Evolutionary conservation across 768 basidiomycete species (phyloP), one percentile per base, ranked within the genome.

Genomic region (Brasilioporus rufonigricans): DNA sequence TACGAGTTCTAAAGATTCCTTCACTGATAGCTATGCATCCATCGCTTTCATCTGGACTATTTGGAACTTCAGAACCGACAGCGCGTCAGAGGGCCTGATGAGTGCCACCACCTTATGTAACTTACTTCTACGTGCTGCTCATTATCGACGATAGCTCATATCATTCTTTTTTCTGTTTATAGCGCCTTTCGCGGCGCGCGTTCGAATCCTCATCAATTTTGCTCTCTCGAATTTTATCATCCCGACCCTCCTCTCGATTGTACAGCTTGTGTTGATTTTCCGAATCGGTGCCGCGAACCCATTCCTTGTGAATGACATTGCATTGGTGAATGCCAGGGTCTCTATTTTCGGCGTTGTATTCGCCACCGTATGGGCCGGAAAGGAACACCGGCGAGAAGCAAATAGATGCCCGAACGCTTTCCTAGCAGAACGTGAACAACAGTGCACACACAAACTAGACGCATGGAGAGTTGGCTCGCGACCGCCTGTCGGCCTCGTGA

Each of bases 141-240:
- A n/a, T n/a, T n/a, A n/a, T n/a, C n/a, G n/a, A n/a, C n/a, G n/a
- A n/a, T n/a, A n/a, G n/a, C n/a, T n/a, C n/a, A n/a, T n/a, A n/a
- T n/a, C n/a, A n/a, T n/a, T n/a, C n/a, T n/a, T n/a, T n/a, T n/a
- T n/a, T n/a, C n/a, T n/a, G n/a, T n/a, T n/a, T n/a, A n/a, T n/a
- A n/a, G n/a, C n/a, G n/a, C n/a, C n/a, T n/a, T n/a, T n/a, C n/a
- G n/a, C n/a, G n/a, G n/a, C n/a, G n/a, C n/a, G n/a, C n/a, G n/a
- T 65, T 18, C 59, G 44, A 11, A 65, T 44, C 23, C 57, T 71
- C 16, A 64, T 48, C 49, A 61, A 55, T 32, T 50, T 71, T 4
- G 64, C 68, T 3, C 62, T 63, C 41, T 62, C 65, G 8, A 69
- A 69, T 43, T 71, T 71, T 44, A 38, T 65, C 21, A 49, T 68